Conservation (phyloP, 2,329 filamentous ascomycete genomes). For the Metarhizium guizhouense region DNA sequence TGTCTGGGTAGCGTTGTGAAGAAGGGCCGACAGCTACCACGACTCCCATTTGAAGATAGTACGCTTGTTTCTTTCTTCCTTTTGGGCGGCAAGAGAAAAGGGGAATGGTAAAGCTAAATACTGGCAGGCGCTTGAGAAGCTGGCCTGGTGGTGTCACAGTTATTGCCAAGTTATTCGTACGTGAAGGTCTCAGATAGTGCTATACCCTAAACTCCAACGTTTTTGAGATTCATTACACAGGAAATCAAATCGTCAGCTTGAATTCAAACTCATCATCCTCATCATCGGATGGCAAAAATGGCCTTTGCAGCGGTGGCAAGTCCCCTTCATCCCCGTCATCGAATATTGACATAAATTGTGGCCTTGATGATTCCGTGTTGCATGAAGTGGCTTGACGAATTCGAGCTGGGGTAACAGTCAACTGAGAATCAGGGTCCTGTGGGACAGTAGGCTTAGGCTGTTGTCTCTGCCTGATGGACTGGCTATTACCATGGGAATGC, state of each 20-base stretch:
- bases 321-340: constrained; percentile 38
- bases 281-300: constrained; percentile 25
- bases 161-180: background rate
- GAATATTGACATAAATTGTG: constrained; percentile 51
- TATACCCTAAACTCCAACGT: constrained; percentile 1
- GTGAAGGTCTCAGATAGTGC: background rate
- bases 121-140: background rate
- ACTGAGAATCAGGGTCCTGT: constrained; percentile 14
- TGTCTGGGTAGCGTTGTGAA: too few relatives aligned
- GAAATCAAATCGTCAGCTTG: constrained; percentile 23
- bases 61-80: too few relatives aligned
- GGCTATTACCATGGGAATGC: constrained; percentile 16
- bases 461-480: constrained; percentile 9
- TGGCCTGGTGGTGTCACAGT: background rate
- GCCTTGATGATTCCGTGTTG: constrained; percentile 24
- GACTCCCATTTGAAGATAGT: too few relatives aligned
- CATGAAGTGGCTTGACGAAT: constrained; percentile 13
- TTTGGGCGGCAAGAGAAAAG: too few relatives aligned
- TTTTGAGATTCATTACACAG: background rate
- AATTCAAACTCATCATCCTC: constrained; percentile 50
- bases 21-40: too few relatives aligned
- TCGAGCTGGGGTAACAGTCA: constrained; percentile 39
- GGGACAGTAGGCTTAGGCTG: constrained; percentile 8
- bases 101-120: background rate
- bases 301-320: constrained; percentile 18